phyloP scores from a whole-genome alignment of 495 filamentous ascomycete genomes.

The Thermochaetoides thermophila region DNA sequence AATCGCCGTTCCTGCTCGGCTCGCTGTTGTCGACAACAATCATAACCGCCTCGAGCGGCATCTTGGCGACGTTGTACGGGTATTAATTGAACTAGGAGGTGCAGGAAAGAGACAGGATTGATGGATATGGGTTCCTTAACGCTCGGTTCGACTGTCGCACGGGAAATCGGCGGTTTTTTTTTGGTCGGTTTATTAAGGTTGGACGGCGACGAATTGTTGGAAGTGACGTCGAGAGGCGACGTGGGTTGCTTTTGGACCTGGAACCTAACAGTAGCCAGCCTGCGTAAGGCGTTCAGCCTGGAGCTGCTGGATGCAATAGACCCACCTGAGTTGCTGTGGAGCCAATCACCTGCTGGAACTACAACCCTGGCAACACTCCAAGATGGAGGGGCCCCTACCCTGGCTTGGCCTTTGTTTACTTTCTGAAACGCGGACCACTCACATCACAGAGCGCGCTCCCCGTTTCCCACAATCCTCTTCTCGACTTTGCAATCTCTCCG shows the following conservation, averaged over 20 bases:
- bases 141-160: not conserved
- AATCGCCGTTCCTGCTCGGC: slow-evolving; percentile 93
- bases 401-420: slow-evolving; percentile 23
- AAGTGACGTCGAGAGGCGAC: too few relatives aligned
- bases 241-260: not conserved
- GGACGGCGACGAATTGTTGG: too few relatives aligned
- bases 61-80: slow-evolving; percentile 21
- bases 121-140: too few relatives aligned
- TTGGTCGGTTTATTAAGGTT: too few relatives aligned
- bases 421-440: slow-evolving; percentile 16
- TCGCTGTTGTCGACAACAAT: slow-evolving; percentile 90
- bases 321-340: too few relatives aligned
- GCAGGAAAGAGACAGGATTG: slow-evolving; percentile 1
- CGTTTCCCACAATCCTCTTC: slow-evolving; percentile 7
- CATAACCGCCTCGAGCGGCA: slow-evolving; percentile 53
- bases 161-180: not conserved
- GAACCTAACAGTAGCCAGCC: slow-evolving; percentile 4
- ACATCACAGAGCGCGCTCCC: slow-evolving; percentile 7
- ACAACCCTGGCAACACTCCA: not conserved
- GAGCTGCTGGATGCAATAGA: too few relatives aligned
- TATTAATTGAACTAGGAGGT: not conserved
- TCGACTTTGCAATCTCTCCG: not conserved
- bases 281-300: slow-evolving; percentile 18
- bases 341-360: not conserved
- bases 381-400: too few relatives aligned